Evolutionary conservation across 306 rosid species (phyloP).

Genomic region (Dryas octopetala): DNA sequence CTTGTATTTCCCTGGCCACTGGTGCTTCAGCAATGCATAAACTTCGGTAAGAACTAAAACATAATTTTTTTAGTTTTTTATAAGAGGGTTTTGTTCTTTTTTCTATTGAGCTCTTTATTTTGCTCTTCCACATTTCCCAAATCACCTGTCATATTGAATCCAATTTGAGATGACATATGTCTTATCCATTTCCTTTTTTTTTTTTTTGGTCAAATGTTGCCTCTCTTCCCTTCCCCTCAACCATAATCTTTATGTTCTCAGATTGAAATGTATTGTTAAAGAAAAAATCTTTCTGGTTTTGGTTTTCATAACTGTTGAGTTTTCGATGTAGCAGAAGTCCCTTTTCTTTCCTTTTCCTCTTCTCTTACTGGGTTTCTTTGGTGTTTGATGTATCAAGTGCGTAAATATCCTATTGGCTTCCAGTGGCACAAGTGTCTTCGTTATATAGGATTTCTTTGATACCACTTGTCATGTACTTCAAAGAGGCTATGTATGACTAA

Average conservation of each 20-base stretch:
- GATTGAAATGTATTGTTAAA: background rate
- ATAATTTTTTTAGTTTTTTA: background rate
- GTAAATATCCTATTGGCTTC: too few relatives aligned
- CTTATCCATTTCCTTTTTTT: background rate
- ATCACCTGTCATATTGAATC: conserved; percentile 2
- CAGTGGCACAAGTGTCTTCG: background rate
- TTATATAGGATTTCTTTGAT: background rate
- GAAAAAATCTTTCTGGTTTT: background rate
- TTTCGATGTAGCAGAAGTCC: too few relatives aligned
- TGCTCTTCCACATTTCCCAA: background rate
- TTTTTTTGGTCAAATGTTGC: background rate
- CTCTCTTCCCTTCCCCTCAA: background rate
- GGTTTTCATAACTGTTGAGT: too few relatives aligned
- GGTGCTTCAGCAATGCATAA: conserved; percentile 94
- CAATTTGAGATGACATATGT: background rate
- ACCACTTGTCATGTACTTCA: background rate
- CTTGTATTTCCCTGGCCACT: conserved; percentile 68
- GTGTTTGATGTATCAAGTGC: too few relatives aligned
- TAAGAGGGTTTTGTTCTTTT: background rate
- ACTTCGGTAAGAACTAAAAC: conserved; percentile 63
- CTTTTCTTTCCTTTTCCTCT: too few relatives aligned
- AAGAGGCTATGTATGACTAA: background rate
- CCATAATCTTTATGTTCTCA: background rate
- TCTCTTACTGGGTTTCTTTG: too few relatives aligned
- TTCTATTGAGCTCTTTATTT: conserved; percentile 7